These are phyloP conservation scores for Septoria linicola DNA, from an alignment of 2,329 filamentous ascomycete species.

Conservation along the genomic window DNA sequence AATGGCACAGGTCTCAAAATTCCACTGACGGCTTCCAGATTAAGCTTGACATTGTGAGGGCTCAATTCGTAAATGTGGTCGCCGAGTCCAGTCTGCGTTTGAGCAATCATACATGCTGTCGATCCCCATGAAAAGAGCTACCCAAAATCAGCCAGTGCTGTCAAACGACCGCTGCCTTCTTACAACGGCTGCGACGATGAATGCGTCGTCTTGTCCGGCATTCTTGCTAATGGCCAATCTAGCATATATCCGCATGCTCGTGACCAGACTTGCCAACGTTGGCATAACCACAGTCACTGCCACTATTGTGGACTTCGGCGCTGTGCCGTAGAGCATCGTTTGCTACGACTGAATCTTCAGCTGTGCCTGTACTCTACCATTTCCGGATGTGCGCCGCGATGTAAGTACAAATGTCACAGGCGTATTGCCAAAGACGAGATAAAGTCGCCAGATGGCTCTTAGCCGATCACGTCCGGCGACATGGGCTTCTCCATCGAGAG, in stretches of 20 bases:
- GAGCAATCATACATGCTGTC: background rate
- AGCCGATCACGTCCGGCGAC: too few relatives aligned
- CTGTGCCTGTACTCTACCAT: too few relatives aligned
- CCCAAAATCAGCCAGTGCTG: background rate
- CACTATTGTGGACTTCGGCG: constrained; percentile 15
- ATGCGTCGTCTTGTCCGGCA: constrained; percentile 15
- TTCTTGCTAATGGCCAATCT: constrained; percentile 13
- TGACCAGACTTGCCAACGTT: constrained; percentile 21
- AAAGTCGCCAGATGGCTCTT: too few relatives aligned
- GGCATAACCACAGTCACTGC: constrained; percentile 27
- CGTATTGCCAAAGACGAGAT: too few relatives aligned
- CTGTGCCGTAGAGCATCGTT: background rate
- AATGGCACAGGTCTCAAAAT: background rate
- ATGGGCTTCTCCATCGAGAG: too few relatives aligned
- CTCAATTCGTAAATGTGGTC: constrained; percentile 7
- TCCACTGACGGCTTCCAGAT: constrained; percentile 12
- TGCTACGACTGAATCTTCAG: too few relatives aligned
- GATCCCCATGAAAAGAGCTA: constrained; percentile 4
- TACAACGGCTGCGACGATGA: constrained; percentile 14
- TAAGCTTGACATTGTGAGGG: constrained; percentile 1
- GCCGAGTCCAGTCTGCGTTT: constrained; percentile 12
- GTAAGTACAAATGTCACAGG: too few relatives aligned
- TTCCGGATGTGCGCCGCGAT: too few relatives aligned
- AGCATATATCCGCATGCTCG: constrained; percentile 22
- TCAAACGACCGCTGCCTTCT: background rate